These are phyloP conservation scores for Nemania diffusa DNA, from an alignment of 2,329 filamentous ascomycete species.

Conservation along the genomic window DNA sequence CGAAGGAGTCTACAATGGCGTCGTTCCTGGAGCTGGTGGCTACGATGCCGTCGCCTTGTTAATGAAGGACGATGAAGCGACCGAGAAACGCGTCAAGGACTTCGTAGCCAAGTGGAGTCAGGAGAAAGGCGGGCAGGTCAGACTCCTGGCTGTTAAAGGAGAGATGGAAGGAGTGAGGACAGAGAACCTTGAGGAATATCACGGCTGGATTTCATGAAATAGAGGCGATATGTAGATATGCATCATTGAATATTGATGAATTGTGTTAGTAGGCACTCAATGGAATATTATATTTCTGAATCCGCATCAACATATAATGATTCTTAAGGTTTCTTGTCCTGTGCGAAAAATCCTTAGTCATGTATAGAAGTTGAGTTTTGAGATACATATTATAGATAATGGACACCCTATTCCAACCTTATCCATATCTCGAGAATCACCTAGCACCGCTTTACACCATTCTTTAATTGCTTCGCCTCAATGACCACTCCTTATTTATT, in stretches of 20 bases:
- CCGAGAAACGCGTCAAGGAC: conserved; percentile 66
- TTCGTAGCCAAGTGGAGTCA: conserved; percentile 74
- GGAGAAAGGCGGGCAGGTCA: conserved; percentile 70
- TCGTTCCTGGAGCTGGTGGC: conserved; percentile 93
- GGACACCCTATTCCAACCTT: no score
- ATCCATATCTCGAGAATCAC: no score
- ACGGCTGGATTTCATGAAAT: conserved; percentile 43
- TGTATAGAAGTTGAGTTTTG: neutral
- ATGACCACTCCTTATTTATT: no score
- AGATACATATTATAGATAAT: no score
- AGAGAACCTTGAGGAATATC: conserved; percentile 45
- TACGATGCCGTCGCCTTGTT: conserved; percentile 90
- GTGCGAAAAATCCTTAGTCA: neutral
- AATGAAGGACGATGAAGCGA: conserved; percentile 76
- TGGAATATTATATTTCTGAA: neutral
- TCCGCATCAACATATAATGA: neutral
- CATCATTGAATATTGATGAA: conserved; percentile 10
- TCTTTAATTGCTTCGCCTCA: no score
- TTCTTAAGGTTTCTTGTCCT: neutral
- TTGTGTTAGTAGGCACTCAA: neutral
- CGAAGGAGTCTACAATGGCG: conserved; percentile 86
- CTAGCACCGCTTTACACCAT: no score
- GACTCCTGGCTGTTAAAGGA: conserved; percentile 63
- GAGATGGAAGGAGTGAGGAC: conserved; percentile 50
- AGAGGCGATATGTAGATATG: neutral